These are phyloP conservation scores for Orbilia ellipsospora DNA, from an alignment of 2,329 filamentous ascomycete genomes.

Conservation along the genomic window DNA sequence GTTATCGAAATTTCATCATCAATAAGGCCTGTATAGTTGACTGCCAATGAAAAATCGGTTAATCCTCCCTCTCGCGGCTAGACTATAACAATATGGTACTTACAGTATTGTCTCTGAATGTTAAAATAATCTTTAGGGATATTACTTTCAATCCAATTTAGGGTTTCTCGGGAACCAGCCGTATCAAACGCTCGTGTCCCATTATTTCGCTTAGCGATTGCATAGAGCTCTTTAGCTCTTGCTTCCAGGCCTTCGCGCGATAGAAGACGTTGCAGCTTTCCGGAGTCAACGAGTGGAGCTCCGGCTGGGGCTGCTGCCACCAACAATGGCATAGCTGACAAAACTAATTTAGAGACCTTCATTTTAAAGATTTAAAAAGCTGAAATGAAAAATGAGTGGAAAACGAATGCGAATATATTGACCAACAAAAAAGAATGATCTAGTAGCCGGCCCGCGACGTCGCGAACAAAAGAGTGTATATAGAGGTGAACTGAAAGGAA, in stretches of 20 bases:
- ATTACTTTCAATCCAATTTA: conserved; percentile 23
- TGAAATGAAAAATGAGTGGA: background rate
- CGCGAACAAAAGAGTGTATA: background rate
- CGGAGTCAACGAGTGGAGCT: conserved; percentile 60
- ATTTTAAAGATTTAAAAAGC: background rate
- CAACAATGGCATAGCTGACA: background rate
- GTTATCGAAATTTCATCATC: conserved; percentile 18
- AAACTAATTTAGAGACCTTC: conserved; percentile 12
- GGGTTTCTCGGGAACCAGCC: background rate
- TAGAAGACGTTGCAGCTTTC: conserved; percentile 63
- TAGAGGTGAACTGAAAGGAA: background rate
- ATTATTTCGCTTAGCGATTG: conserved; percentile 63
- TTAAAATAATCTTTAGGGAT: conserved; percentile 26
- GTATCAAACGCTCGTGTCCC: conserved; percentile 61
- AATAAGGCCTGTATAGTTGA: background rate
- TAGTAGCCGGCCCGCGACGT: too few relatives aligned
- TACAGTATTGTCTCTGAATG: conserved; percentile 21
- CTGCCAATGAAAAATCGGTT: background rate
- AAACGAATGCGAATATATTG: background rate
- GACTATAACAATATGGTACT: background rate
- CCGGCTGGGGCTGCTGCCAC: background rate
- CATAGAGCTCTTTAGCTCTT: conserved; percentile 65
- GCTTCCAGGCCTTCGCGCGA: conserved; percentile 63
- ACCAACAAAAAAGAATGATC: background rate
- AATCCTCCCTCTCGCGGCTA: too few relatives aligned